Evolutionary conservation across 768 basidiomycete genomes (phyloP), one percentile per base, ranked within the genome.

Genomic region (Mycena floridula): DNA sequence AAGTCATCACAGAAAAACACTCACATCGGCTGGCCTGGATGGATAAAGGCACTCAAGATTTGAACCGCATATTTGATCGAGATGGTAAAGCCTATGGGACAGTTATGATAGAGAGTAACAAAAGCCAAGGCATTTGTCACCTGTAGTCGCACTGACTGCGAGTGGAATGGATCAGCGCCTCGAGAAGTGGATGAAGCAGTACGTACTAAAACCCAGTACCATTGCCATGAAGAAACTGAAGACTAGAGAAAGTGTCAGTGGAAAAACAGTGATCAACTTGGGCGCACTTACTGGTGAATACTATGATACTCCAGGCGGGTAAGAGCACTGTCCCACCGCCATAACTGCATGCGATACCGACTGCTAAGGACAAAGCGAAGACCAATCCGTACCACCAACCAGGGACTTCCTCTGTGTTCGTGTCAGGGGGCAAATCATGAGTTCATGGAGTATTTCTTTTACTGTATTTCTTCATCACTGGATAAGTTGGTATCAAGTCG

Each of bases 251-350:
- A 47, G 21, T 36, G 22, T 32, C 32, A 28, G 25, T 11, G 6
- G n/a, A 24, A 13, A 4, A 42, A n/a, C 28, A 42, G 20, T 22
- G 26, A 16, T 26, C 51, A 46, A n/a, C 40, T 43, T 35, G 18
- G 43, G 35, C 13, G n/a, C 11, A 21, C 50, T 48, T 37, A 66
- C 72, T 57, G 7, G 74, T 74, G 50, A 79, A 74, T 44, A 72
- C 56, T 27, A 80, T 59, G 45, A 79, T 60, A 48, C 69, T 73
- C 76, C 76, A 80, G 37, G 71, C 72, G 5, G 77, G 78, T 50
- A 80, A 61, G 24, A 76, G 68, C 15, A 73, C 69, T 4, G 59
- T 55, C 3, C 67, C 65, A 23, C 65, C 65, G 20, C 63, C 59
- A 49, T 69, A 69, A 40, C 63, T 62, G 46, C 64, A 65, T 22